Evolutionary conservation across 768 basidiomycete genomes (phyloP), one percentile per base, ranked within the genome.

Genomic region (Suillus alpinus): DNA sequence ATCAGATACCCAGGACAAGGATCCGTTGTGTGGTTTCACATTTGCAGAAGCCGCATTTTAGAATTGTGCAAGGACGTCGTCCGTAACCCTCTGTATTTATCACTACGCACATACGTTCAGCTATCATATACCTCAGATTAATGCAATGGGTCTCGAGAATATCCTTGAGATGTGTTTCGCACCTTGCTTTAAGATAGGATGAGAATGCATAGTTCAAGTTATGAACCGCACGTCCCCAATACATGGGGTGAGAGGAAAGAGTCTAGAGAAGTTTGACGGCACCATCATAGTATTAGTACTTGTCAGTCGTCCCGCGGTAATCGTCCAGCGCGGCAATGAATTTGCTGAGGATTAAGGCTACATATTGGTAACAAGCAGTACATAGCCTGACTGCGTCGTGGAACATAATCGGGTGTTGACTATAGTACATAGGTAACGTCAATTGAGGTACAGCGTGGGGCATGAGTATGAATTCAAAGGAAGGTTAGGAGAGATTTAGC

Each of bases 291-390:
- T 34, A 34, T 44, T 44, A 12, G 9, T 12, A 23, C 23, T 23
- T 6, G 10, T 8, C 20, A 23, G 20, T 36, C 5, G 52, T 26
- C 23, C 51, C 20, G 13, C 34, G 16, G 52, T 39, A 26, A 37
- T 53, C 2, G 4, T 36, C 36, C 14, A 53, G 34, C 34, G 9
- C 36, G 13, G 36, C 36, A 53, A 23, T 23, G 34, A 23, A 23
- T 53, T 53, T 53, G 36, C 34, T 36, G 34, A 37, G 20, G 32
- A 53, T 53, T 36, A 36, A 53, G 49, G 49, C 49, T 50, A 50
- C 49, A 50, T 50, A 50, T 50, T 12, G 49, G 49, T 31, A 50
- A 32, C 49, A 50, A 50, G 49, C 49, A 50, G 49, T 50, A 50
- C 49, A 50, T 50, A 50, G 49, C 31, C 31, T n/a, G 49, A 50